Conservation (phyloP, 345 rosid genomes). For the Brassica carinata region DNA sequence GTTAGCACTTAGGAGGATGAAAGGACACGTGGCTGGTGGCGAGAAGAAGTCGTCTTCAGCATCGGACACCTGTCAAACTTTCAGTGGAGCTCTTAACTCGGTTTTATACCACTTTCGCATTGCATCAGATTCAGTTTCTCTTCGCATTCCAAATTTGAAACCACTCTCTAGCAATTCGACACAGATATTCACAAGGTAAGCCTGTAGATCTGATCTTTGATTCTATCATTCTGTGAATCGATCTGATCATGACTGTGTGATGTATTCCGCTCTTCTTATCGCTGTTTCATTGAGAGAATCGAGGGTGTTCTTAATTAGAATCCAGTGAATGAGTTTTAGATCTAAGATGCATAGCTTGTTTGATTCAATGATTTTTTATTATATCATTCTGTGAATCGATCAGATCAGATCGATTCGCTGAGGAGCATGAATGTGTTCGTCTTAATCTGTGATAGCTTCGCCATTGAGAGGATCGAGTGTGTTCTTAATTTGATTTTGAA, state of each 20-base stretch:
- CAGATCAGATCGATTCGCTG: too few species aligned
- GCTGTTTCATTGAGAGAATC: background rate
- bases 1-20: background rate
- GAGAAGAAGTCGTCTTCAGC: too few species aligned
- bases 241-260: background rate
- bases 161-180: background rate
- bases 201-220: background rate
- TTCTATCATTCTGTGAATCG: background rate
- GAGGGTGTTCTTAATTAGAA: background rate
- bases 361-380: background rate
- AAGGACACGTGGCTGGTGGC: too few species aligned
- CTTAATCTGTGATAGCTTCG: too few species aligned
- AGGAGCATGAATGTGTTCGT: too few species aligned
- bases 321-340: background rate
- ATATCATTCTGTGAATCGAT: too few species aligned
- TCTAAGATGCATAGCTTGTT: background rate
- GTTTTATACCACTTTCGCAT: too few species aligned
- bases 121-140: too few species aligned
- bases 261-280: background rate
- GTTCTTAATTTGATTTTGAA: too few species aligned
- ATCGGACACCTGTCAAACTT: too few species aligned
- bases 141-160: background rate
- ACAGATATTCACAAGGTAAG: background rate
- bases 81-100: background rate
- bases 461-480: too few species aligned